Evolutionary conservation across 768 basidiomycete genomes (phyloP).

Genomic region (Russula olivacea): DNA sequence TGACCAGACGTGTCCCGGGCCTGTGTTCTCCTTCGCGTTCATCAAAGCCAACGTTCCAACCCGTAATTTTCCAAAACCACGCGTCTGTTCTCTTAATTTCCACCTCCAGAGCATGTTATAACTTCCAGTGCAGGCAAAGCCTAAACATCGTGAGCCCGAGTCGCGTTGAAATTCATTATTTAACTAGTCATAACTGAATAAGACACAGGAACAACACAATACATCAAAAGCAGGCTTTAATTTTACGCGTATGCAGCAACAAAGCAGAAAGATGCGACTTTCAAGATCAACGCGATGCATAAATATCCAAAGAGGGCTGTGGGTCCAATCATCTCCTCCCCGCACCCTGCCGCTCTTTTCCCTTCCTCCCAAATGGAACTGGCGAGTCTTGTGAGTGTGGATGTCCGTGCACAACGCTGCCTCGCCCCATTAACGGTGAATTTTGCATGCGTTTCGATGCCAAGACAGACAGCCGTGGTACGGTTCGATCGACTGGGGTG

Average conservation of each 20-base stretch:
- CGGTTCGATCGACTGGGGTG: slow-evolving; percentile 18
- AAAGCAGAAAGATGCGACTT: not conserved
- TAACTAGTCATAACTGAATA: not conserved
- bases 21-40: not conserved
- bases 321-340: slow-evolving; percentile 12
- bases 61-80: not conserved
- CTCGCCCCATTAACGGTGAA: slow-evolving; percentile 10
- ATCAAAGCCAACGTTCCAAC: not conserved
- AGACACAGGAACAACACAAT: not conserved
- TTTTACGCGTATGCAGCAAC: slow-evolving; percentile 2
- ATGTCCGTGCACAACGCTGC: not conserved
- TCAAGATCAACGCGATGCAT: not conserved
- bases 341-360: slow-evolving; percentile 13
- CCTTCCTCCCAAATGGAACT: slow-evolving; percentile 16
- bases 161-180: too few relatives aligned
- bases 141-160: not conserved
- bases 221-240: slow-evolving; percentile 16
- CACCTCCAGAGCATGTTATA: not conserved
- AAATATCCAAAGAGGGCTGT: not conserved
- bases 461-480: slow-evolving; percentile 2
- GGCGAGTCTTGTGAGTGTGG: slow-evolving; percentile 6
- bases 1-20: slow-evolving; percentile 3
- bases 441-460: slow-evolving; percentile 13
- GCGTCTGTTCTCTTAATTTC: not conserved
- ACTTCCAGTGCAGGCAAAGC: not conserved